Base-by-base conservation (phyloP, 805 yeast genomes). In the Schwanniomyces polymorphus region DNA sequence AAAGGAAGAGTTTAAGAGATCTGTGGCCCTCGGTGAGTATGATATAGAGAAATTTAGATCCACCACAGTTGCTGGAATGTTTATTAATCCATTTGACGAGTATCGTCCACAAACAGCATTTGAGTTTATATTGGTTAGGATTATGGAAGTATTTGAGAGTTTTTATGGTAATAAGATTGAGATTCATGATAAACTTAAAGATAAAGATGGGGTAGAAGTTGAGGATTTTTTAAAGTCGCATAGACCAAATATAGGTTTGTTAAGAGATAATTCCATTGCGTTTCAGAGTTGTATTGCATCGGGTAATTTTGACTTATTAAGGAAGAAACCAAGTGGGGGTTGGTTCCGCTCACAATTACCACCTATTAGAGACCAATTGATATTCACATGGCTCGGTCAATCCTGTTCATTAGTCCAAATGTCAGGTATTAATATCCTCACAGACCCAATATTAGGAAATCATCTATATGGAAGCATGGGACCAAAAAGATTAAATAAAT, bases 371-470 rank as follows among this genome's bases (percentile, higher is more conserved):
- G 70, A 79, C 25, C 75, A 86, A 54, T 50, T 88, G 55, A 74
- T 86, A 1, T 79, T 86, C 58, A 90, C 97, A 0, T 92, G 98
- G 98, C 65, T 92, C 37, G 98, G 98, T 4, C 98, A 92, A 63
- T 86, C 94, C 47, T 91, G 97, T 64, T 79, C 91, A 2, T 77
- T 81, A 44, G 71, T 91, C 4, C 90, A 88, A 57, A 64, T 90
- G 2, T 77, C 86, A 4, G 85, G 86, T 1, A 66, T 88, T n/a
- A 86, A 84, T 49, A 75, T 92, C 48, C 64, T 92, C 33, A 87
- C 97, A 2, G 98, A 92, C 63, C 98, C 98, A 0, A 68, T 91
- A 27, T 85, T 92, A 57, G 70, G 77, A 43, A 79, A 86, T 50
- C 82, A 79, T 53, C 70, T 92, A 28, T 77, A 92, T 28, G 75